Percentiles rank a stretch among this genome's conserved stretches.
Evolutionary conservation across 805 yeast species (phyloP).

Genomic region (Nakazawaea anatomiae): DNA sequence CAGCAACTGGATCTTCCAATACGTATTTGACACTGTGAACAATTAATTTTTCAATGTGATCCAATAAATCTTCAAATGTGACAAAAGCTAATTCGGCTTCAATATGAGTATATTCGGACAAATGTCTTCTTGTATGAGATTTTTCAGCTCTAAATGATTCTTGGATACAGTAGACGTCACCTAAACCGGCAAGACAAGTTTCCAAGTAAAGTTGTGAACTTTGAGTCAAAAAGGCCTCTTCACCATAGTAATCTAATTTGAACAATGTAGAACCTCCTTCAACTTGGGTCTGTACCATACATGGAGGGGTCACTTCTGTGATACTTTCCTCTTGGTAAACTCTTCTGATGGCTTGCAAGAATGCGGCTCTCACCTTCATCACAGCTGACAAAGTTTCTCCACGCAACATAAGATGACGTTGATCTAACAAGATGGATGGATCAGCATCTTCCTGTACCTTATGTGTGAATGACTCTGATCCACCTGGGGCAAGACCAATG

Average conservation of each 20-base stretch:
- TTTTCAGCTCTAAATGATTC: constrained; percentile 99
- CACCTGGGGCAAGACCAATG: constrained; percentile 91
- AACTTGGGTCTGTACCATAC: constrained; percentile 99
- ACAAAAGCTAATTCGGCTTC: constrained; percentile 92
- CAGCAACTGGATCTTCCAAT: constrained; percentile 86
- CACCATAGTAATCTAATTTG: constrained; percentile 90
- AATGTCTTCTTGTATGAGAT: constrained; percentile 97
- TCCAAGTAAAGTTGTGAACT: constrained; percentile 95
- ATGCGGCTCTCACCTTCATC: constrained; percentile 87
- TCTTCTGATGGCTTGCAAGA: constrained; percentile 68
- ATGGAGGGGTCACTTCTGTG: constrained; percentile 95
- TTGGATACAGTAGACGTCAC: constrained; percentile 96
- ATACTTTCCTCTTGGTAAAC: constrained; percentile 70
- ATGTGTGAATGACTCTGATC: constrained; percentile 93
- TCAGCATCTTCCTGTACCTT: constrained; percentile 91
- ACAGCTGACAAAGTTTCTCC: constrained; percentile 93
- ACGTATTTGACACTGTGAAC: constrained; percentile 66
- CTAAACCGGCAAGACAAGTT: constrained; percentile 92
- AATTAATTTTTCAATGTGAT: constrained; percentile 78
- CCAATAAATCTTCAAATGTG: constrained; percentile 77
- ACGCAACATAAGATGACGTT: constrained; percentile 92
- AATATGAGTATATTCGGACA: constrained; percentile 94
- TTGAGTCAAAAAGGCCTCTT: constrained; percentile 94
- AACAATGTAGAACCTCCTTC: constrained; percentile 98
- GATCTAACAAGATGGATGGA: constrained; percentile 87